Percentiles rank a stretch among this genome's conserved stretches.
phyloP scores from a whole-genome alignment of 2,329 filamentous ascomycete species.

The Aspergillus unguis region DNA sequence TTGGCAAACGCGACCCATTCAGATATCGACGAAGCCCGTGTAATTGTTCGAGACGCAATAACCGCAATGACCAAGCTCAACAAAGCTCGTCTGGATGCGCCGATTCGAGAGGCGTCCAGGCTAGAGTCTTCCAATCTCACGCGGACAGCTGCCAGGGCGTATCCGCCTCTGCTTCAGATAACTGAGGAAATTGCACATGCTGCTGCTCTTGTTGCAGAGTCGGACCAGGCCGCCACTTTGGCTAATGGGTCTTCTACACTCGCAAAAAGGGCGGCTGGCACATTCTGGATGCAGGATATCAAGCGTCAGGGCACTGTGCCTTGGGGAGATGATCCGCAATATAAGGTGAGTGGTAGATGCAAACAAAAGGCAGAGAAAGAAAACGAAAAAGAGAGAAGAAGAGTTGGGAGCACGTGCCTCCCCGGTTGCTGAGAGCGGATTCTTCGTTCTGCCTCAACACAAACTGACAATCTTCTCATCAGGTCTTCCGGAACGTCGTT shows the following conservation, averaged over 20 bases:
- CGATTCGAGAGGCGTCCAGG: slow-evolving; percentile 1
- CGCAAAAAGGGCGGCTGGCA: neutral
- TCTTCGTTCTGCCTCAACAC: neutral
- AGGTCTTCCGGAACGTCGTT: slow-evolving; percentile 15
- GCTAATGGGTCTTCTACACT: neutral
- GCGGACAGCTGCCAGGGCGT: neutral
- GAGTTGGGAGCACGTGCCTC: neutral
- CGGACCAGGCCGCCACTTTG: slow-evolving; percentile 1
- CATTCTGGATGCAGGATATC: slow-evolving; percentile 14
- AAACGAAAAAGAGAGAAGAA: neutral
- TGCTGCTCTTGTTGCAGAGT: slow-evolving; percentile 12
- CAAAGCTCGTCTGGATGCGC: slow-evolving; percentile 10
- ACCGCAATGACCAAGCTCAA: slow-evolving; percentile 12
- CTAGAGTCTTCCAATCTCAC: neutral
- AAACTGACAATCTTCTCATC: neutral
- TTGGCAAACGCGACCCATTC: neutral
- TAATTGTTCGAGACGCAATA: slow-evolving; percentile 9
- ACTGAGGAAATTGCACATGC: slow-evolving; percentile 8
- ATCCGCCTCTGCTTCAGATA: slow-evolving; percentile 8
- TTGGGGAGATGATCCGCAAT: slow-evolving; percentile 8
- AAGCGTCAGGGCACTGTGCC: slow-evolving; percentile 10
- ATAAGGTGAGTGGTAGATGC: slow-evolving; percentile 3
- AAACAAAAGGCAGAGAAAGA: neutral
- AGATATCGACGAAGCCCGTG: slow-evolving; percentile 8
- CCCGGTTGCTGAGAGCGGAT: neutral